These are phyloP conservation scores for Astrephomene gubernaculifera DNA, from an alignment of 139 green algal species.

Conservation along the genomic window DNA sequence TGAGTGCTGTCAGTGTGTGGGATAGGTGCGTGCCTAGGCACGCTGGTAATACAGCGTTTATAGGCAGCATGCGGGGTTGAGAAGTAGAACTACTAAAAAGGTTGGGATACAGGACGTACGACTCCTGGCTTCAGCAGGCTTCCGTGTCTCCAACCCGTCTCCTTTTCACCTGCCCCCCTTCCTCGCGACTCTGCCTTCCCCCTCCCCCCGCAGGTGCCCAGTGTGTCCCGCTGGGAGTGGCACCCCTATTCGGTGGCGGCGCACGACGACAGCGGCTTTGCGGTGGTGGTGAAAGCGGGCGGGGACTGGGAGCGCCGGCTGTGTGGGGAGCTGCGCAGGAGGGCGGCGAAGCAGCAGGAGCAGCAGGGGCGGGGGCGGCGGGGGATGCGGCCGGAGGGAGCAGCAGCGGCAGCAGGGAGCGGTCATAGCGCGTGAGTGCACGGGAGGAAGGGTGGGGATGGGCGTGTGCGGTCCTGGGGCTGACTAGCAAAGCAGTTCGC, in stretches of 20 bases:
- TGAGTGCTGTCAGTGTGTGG: too few species aligned
- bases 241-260: conserved; percentile 41
- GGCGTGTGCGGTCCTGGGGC: too few species aligned
- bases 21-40: too few species aligned
- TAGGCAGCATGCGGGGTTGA: too few species aligned
- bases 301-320: conserved; percentile 41
- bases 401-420: background rate
- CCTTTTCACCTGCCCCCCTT: too few species aligned
- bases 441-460: background rate
- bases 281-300: conserved; percentile 27
- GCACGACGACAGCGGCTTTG: conserved; percentile 9
- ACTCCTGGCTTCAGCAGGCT: too few species aligned
- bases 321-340: background rate
- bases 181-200: background rate
- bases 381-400: background rate
- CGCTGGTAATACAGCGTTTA: too few species aligned
- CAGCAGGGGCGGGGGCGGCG: too few species aligned
- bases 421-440: conserved; percentile 3
- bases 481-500: too few species aligned
- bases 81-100: too few species aligned
- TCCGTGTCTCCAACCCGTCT: too few species aligned
- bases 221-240: conserved; percentile 35
- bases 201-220: background rate
- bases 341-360: background rate
- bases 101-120: too few species aligned